Evolutionary conservation across 2,329 filamentous ascomycete species (phyloP), one percentile per base, ranked within the genome.

Genomic region (Sporothrix brunneoviolacea): DNA sequence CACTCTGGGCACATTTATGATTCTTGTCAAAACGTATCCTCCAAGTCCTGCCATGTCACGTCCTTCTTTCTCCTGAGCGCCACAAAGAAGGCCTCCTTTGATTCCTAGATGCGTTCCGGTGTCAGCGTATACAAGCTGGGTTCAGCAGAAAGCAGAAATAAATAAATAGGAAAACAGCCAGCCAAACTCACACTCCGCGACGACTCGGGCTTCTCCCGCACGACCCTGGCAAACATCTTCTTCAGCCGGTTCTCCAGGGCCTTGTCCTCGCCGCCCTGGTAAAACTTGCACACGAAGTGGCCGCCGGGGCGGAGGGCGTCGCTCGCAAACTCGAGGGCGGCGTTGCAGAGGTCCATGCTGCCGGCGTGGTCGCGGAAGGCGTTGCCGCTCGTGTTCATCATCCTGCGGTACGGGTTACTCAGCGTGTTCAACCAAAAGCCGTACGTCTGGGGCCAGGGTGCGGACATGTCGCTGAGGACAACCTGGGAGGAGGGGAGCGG

Each of bases 381-480:
- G 62, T 88, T 86, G 51, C 93, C 93, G 70, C 87, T 95, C 61
- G 91, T 96, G 70, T 98, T 98, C 90, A 96, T 95, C 85, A 98
- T 86, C 93, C 93, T 98, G 78, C 72, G 68, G 82, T 94, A 93
- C 58, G 90, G 89, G 80, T 93, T 86, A 91, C 84, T 95, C 80
- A 96, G 79, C 75, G 84, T 95, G 73, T 82, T 89, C 74, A 86
- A 84, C 73, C 81, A 84, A 73, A 87, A 90, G 63, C 84, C 85
- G 63, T 77, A 76, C 48, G 80, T 86, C 73, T 88, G 86, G 62
- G 82, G 76, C 90, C 90, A 96, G 85, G 93, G 91, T 77, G 78
- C 91, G 81, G 84, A 98, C 93, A 98, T 98, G 79, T 98, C 93
- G 82, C 89, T 95, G 65, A 98, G 74, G 65, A 98, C 88, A 64